Evolutionary conservation across 768 basidiomycete species (phyloP).

Genomic region (Gloeopeniophorella convolvens): DNA sequence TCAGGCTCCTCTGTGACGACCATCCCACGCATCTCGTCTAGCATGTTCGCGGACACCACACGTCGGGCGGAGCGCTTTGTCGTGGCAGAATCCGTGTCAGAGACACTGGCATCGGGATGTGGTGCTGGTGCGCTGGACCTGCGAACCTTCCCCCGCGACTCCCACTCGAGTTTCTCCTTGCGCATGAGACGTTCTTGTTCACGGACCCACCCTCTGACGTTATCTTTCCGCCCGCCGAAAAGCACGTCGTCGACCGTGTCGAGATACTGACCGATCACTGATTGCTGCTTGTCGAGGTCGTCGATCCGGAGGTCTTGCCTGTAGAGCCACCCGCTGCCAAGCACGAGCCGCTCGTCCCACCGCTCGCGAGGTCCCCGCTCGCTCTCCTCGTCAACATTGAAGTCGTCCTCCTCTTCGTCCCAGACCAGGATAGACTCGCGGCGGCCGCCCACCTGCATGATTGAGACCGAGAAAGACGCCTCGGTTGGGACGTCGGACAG

Average conservation of each 20-base stretch:
- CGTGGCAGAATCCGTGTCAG: neutral
- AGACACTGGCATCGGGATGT: constrained; percentile 27
- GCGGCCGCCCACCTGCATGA: constrained; percentile 62
- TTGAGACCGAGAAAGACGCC: constrained; percentile 58
- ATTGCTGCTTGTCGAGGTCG: constrained; percentile 51
- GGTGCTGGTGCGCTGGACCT: constrained; percentile 41
- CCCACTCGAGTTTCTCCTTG: constrained; percentile 35
- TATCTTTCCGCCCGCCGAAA: constrained; percentile 53
- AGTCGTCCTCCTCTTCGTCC: constrained; percentile 58
- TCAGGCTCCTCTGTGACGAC: constrained; percentile 50
- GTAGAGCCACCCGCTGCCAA: constrained; percentile 82
- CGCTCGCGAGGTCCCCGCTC: constrained; percentile 49
- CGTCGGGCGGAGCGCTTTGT: constrained; percentile 33
- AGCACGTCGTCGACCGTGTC: constrained; percentile 76
- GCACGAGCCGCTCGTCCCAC: constrained; percentile 78
- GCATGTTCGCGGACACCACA: constrained; percentile 54
- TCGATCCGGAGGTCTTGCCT: constrained; percentile 51
- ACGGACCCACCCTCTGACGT: constrained; percentile 42
- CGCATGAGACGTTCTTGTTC: constrained; percentile 41
- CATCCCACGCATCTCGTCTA: constrained; percentile 46
- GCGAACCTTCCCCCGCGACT: constrained; percentile 34
- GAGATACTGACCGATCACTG: constrained; percentile 53
- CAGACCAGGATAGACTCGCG: constrained; percentile 67
- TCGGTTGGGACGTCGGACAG: constrained; percentile 36
- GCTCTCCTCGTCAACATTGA: constrained; percentile 40